phyloP scores from a whole-genome alignment of 2,329 filamentous ascomycete genomes.

The Pyrenophora graminea region DNA sequence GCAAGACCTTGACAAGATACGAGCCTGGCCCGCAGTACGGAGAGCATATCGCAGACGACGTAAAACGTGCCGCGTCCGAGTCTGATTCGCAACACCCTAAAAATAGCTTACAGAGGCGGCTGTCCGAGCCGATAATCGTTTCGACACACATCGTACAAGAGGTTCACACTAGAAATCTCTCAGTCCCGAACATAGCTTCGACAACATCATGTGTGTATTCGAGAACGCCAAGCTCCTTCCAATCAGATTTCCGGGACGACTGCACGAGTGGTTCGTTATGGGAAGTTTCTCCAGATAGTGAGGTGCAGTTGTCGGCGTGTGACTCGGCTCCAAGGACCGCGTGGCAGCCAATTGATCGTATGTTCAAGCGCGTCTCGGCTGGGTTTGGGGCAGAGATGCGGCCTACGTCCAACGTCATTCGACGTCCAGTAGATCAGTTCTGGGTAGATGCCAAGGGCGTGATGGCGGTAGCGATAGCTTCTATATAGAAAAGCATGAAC shows the following conservation, averaged over 20 bases:
- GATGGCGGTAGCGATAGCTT: conserved; percentile 19
- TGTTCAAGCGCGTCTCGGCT: conserved; percentile 4
- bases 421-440: conserved; percentile 4
- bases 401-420: not conserved
- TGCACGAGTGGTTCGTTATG: not conserved
- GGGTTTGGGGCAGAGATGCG: not conserved
- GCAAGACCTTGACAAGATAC: conserved; percentile 34
- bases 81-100: conserved; percentile 22
- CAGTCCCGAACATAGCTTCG: not conserved
- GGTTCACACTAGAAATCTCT: not conserved
- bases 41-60: not conserved
- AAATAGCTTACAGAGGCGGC: conserved; percentile 2
- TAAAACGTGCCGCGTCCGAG: conserved; percentile 22
- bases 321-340: not conserved
- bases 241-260: conserved; percentile 10
- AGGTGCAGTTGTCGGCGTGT: not conserved
- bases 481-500: conserved; percentile 9
- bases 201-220: not conserved
- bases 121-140: conserved; percentile 1
- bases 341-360: conserved; percentile 5
- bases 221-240: not conserved
- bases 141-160: not conserved
- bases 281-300: conserved; percentile 1
- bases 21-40: conserved; percentile 28
- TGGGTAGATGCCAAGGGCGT: conserved; percentile 20